These are phyloP conservation scores for Plectosphaerella plurivora DNA, from an alignment of 2,329 filamentous ascomycete species.

Conservation along the genomic window DNA sequence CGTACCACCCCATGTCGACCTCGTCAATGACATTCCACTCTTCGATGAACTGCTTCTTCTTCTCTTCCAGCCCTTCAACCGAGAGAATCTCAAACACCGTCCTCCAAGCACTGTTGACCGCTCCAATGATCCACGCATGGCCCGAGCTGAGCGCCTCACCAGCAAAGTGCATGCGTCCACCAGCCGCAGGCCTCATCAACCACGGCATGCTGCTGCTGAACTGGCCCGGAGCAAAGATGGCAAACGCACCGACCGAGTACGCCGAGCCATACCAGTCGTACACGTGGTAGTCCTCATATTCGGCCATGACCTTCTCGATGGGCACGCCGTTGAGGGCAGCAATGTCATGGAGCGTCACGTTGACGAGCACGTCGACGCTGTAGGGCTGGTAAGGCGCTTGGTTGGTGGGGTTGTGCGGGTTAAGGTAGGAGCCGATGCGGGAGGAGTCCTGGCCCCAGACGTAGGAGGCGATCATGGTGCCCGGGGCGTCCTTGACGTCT, in stretches of 20 bases:
- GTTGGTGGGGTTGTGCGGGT: constrained; percentile 11
- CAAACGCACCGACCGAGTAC: constrained; percentile 17
- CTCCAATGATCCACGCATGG: constrained; percentile 19
- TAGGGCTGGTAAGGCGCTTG: constrained; percentile 12
- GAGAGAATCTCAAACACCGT: constrained; percentile 14
- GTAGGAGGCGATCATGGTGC: constrained; percentile 19
- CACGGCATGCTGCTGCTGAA: constrained; percentile 15
- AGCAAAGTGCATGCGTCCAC: constrained; percentile 18
- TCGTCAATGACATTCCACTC: constrained; percentile 14
- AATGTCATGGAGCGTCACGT: constrained; percentile 13
- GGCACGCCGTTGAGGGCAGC: constrained; percentile 16
- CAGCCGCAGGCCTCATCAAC: constrained; percentile 15
- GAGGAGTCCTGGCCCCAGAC: constrained; percentile 18
- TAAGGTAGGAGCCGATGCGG: constrained; percentile 17
- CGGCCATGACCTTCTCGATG: constrained; percentile 10
- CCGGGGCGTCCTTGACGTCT: constrained; percentile 12
- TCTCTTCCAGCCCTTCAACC: constrained; percentile 13
- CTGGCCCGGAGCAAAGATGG: constrained; percentile 17
- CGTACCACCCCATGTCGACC: constrained; percentile 17
- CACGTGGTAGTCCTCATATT: constrained; percentile 14
- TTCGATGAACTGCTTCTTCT: constrained; percentile 12
- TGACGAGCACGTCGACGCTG: constrained; percentile 12
- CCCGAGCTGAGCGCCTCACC: constrained; percentile 19
- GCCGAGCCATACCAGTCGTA: constrained; percentile 18
- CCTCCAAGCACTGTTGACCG: constrained; percentile 18